Percentiles rank a stretch among this genome's conserved stretches.
Conservation (phyloP, 106 monocot species). For the Agapanthus africanus region DNA sequence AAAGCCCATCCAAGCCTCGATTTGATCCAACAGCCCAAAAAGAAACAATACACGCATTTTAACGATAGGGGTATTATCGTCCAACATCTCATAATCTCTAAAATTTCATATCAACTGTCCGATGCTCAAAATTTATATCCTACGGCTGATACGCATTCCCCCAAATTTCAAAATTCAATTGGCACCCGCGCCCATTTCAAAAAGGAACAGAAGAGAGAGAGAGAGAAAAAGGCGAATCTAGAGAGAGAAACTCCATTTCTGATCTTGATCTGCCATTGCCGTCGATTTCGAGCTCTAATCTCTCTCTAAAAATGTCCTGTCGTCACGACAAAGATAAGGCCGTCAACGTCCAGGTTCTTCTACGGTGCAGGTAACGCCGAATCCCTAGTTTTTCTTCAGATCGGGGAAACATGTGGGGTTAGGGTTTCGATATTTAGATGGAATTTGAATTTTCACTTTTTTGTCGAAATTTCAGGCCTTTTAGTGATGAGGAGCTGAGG, state of each 20-base stretch:
- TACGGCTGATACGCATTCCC: not conserved
- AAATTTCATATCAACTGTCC: not conserved
- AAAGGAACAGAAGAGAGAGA: not conserved
- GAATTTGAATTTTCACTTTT: not conserved
- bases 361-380: slow-evolving; percentile 75
- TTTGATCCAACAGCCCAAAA: not conserved
- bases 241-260: slow-evolving; percentile 4
- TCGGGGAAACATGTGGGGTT: slow-evolving; percentile 5
- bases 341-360: slow-evolving; percentile 95
- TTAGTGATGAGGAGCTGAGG: slow-evolving; percentile 78
- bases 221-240: not conserved
- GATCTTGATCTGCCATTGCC: not conserved
- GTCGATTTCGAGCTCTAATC: not conserved
- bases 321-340: slow-evolving; percentile 88
- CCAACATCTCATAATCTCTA: not conserved
- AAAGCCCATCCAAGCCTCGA: not conserved
- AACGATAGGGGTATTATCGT: not conserved
- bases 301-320: slow-evolving; percentile 13
- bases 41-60: not conserved
- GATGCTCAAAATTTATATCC: not conserved
- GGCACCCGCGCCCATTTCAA: not conserved
- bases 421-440: slow-evolving; percentile 10
- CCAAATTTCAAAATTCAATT: not conserved
- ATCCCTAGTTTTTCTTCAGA: not conserved
- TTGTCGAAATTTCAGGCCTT: slow-evolving; percentile 47